phyloP scores from a whole-genome alignment of 306 rosid genomes.

The Quercus rubra region DNA sequence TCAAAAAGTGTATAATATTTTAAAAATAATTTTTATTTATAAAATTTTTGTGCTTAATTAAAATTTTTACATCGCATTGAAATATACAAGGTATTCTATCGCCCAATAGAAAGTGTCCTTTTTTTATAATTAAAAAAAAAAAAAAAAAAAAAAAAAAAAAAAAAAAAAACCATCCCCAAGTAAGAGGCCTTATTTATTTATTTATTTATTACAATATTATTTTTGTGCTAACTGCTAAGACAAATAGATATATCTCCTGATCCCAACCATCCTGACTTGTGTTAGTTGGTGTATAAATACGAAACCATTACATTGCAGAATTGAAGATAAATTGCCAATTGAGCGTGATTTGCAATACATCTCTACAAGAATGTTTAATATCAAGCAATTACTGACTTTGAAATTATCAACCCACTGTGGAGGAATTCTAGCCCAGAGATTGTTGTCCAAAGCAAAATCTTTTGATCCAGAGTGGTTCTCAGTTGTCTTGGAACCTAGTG shows the following conservation, averaged over 20 bases:
- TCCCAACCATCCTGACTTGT: conserved; percentile 37
- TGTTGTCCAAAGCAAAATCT: conserved; percentile 25
- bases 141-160: too few species aligned
- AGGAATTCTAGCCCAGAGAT: conserved; percentile 81
- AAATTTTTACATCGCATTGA: too few species aligned
- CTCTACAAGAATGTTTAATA: conserved; percentile 54
- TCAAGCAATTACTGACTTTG: conserved; percentile 50
- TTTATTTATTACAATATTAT: too few species aligned
- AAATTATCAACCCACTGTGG: conserved; percentile 77
- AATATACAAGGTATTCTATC: too few species aligned
- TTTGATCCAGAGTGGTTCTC: conserved; percentile 31
- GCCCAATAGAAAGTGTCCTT: too few species aligned
- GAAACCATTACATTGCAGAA: conserved; percentile 42
- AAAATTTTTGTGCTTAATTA: too few species aligned
- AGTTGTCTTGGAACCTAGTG: conserved; percentile 18
- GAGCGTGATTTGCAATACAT: conserved; percentile 48
- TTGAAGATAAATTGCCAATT: conserved; percentile 43
- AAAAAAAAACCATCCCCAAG: too few species aligned
- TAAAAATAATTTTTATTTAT: too few species aligned
- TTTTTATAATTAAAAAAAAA: too few species aligned
- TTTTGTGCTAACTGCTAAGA: too few species aligned
- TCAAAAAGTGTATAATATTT: too few species aligned
- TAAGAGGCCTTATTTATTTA: too few species aligned
- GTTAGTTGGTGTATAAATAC: conserved; percentile 37
- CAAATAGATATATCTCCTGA: conserved; percentile 17